Base-by-base conservation (phyloP, 176 grass and related monocot genomes). In the Aechmea fasciata region DNA sequence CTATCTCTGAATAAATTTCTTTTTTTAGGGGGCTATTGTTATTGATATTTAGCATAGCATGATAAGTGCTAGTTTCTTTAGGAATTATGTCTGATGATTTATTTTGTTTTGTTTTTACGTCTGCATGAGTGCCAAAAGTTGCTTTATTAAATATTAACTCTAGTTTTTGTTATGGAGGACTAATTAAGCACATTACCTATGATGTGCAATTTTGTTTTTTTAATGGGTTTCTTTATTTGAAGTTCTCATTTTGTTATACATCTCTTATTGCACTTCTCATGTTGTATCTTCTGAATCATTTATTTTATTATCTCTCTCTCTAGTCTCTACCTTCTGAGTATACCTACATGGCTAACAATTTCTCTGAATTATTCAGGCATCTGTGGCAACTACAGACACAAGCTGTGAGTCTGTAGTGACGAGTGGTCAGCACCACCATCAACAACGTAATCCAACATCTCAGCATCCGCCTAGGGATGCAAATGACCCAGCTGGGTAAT, bases 351-450 rank as follows among this genome's bases (percentile, higher is more conserved):
- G 19, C 55, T 61, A 61, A 61, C 55, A 18, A 22, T 20, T 52
- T 48, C 48, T 72, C 18, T 74, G n/a, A 49, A 78, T 14, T 57
- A 77, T 75, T 70, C 76, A 96, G 80, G 76, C 85, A 78, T 86
- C 88, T 74, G 83, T 77, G 50, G 88, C 88, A 12, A 96, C 88
- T 51, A 92, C 92, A 62, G 92, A 92, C 79, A 96, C 85, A 15
- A 96, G 92, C 52, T 92, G 88, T 23, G 92, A 96, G 80, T 96
- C 92, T 77, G 92, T 89, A 72, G 92, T 96, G 53, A 96, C 88
- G 23, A 96, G 92, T 83, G 88, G 92, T 89, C 92, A 91, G 84
- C 87, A 83, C 61, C 80, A 85, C 70, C 83, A 91, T 63, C 92
- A 96, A 90, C 81, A 89, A 66, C 4, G 33, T 41, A 91, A 91